These are phyloP conservation scores for Rhazya stricta DNA, from an alignment of 257 asterid species.

Conservation along the genomic window DNA sequence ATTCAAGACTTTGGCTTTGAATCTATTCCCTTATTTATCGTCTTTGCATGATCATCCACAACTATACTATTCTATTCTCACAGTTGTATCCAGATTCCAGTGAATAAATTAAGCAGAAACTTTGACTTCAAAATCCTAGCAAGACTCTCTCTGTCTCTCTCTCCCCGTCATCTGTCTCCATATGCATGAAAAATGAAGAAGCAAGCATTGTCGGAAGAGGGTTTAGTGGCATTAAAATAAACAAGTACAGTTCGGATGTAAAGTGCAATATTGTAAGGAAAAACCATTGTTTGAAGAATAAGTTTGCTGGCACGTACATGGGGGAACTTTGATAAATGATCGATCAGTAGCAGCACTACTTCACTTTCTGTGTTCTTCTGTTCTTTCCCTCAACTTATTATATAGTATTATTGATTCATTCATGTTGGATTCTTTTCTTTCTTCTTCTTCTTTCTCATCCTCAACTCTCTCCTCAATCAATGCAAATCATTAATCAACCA, in stretches of 20 bases:
- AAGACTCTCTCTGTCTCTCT: no score
- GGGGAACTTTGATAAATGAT: no score
- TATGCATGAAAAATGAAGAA: background rate
- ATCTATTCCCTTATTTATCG: background rate
- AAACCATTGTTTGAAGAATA: conserved; percentile 8
- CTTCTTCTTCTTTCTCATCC: no score
- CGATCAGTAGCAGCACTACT: no score
- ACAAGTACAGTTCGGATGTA: background rate
- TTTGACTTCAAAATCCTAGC: background rate
- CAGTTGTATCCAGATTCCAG: background rate
- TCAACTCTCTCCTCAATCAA: conserved; percentile 20
- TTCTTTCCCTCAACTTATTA: background rate
- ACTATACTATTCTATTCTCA: background rate
- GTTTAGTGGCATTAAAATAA: background rate
- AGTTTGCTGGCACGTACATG: background rate
- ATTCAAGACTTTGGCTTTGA: background rate
- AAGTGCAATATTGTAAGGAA: background rate
- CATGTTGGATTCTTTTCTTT: background rate
- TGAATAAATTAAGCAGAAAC: background rate
- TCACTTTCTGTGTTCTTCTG: background rate
- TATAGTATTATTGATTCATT: background rate
- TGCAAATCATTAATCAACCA: conserved; percentile 38
- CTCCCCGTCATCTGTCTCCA: no score
- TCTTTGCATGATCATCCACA: background rate
- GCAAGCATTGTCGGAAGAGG: background rate